phyloP scores from a whole-genome alignment of 495 filamentous ascomycete species.

The Penicillium maclennaniae region DNA sequence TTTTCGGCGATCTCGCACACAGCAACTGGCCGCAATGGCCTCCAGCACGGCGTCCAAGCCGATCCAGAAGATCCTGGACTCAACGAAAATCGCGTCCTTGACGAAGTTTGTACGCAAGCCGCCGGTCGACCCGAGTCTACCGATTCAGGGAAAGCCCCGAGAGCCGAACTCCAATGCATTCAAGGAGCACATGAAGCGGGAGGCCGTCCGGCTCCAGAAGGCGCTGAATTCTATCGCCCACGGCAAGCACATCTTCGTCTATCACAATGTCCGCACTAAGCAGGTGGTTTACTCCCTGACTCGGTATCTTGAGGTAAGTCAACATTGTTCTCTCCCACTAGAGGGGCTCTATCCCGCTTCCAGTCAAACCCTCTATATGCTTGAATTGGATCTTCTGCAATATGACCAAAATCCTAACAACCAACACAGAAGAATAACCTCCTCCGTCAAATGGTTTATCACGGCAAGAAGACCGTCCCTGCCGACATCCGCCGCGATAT shows the following conservation, averaged over 20 bases:
- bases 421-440: constrained; percentile 56
- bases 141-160: constrained; percentile 40
- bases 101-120: constrained; percentile 39
- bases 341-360: not conserved
- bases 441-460: constrained; percentile 74
- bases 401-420: not conserved
- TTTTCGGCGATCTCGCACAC: constrained; percentile 10
- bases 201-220: constrained; percentile 43
- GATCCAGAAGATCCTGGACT: constrained; percentile 42
- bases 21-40: constrained; percentile 39
- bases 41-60: constrained; percentile 25
- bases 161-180: constrained; percentile 41
- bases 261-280: constrained; percentile 73
- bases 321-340: not conserved
- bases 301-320: constrained; percentile 62
- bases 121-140: constrained; percentile 32
- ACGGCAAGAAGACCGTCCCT: constrained; percentile 87
- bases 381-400: not conserved
- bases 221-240: constrained; percentile 46
- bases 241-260: constrained; percentile 77
- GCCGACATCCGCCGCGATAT: constrained; percentile 79
- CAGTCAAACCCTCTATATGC: not conserved
- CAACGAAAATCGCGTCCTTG: constrained; percentile 41
- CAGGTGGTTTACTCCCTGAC: constrained; percentile 79
- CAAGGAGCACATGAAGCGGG: constrained; percentile 34